Conservation (phyloP, 139 green algal species). For the Chlorella sp. region DNA sequence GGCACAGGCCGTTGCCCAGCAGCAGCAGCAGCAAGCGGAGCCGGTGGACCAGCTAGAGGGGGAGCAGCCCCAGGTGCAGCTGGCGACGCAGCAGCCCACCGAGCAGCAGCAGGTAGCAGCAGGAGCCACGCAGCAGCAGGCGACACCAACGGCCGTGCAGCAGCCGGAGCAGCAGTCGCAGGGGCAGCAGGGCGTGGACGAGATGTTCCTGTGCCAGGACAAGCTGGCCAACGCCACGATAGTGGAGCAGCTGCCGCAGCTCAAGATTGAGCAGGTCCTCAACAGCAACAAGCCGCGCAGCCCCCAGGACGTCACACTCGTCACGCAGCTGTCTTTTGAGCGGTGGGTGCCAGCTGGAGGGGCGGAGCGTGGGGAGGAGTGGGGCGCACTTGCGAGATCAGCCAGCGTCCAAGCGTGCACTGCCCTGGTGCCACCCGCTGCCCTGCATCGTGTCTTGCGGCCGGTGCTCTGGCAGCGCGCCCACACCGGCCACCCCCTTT, state of each 20-base stretch:
- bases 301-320: conserved; percentile 47
- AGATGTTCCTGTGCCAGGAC: conserved; percentile 23
- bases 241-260: conserved; percentile 36
- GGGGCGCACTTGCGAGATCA: no score
- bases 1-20: conserved; percentile 1
- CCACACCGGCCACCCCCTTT: neutral
- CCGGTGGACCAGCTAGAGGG: no score
- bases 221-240: conserved; percentile 21
- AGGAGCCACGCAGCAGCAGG: neutral
- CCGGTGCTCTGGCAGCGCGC: neutral
- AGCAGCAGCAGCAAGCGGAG: conserved; percentile 21
- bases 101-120: conserved; percentile 34
- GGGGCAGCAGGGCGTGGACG: conserved; percentile 37
- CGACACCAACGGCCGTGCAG: neutral
- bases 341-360: conserved; percentile 4
- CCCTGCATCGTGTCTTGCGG: neutral
- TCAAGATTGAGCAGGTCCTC: conserved; percentile 45
- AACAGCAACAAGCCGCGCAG: conserved; percentile 21
- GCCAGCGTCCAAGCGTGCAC: no score
- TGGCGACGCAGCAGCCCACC: neutral
- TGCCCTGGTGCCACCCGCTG: no score
- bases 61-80: no score
- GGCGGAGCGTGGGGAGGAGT: no score
- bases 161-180: neutral
- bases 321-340: conserved; percentile 56